Base-by-base conservation (phyloP, 768 basidiomycete species). In the Neoboletus subvelutipes region DNA sequence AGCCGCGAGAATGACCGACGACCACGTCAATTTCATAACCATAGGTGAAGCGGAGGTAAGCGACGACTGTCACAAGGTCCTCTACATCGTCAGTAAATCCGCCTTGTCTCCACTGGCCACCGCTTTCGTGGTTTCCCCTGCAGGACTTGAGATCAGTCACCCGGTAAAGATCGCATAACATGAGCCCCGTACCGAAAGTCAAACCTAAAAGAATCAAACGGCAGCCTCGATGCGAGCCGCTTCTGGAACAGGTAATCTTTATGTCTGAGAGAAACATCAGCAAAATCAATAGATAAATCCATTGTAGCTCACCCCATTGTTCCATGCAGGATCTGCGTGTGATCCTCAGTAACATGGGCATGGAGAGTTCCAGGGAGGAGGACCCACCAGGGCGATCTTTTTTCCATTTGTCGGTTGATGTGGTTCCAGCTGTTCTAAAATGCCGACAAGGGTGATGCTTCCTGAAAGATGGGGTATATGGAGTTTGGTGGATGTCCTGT, bases 171-270 rank as follows among this genome's bases (percentile, higher is more conserved):
- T 36, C 26, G 33, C 20, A 45, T n/a, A 43, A 66, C 34, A 40
- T n/a, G 24, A 42, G 29, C 13, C 4, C 39, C 82, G 54, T 65
- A 91, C 89, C 90, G 83, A 73, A 94, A 94, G 70, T 94, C 91
- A 65, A 94, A 92, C 33, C 90, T 81, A 68, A 93, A 92, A 3
- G 90, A 92, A 69, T 94, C 91, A 24, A 89, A 65, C 0, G 88
- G 86, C 15, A 92, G 71, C 37, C 75, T 77, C 39, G 71, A 67
- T 3, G 88, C 88, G 20, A 93, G 82, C 15, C 80, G 82, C 66
- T 85, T 86, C 71, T 88, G 87, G 76, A 87, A 92, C 47, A 93
- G 69, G 73, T 93, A 93, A 67, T 93, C 87, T 64, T 92, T 92
- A 71, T 93, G 91, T 65, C 90, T 92, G 71, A 47, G 64, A 47